Percentiles rank a stretch among this genome's conserved stretches.
Conservation (phyloP, 1,284 basidiomycete species). For the Singerocomus inundabilis region DNA sequence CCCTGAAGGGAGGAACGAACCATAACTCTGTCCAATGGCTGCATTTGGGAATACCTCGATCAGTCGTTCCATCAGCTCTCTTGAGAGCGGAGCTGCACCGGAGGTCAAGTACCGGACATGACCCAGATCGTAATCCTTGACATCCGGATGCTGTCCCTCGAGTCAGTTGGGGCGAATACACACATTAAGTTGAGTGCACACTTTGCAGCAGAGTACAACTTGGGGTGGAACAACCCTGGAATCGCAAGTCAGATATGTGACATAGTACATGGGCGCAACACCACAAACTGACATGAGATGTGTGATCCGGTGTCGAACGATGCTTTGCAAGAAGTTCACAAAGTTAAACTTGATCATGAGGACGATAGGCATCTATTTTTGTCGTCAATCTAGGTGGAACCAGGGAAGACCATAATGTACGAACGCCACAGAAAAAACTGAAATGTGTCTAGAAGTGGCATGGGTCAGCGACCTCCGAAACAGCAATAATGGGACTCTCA, state of each 20-base stretch:
- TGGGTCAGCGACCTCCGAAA: neutral
- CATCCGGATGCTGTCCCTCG: slow-evolving; percentile 46
- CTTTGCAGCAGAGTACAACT: slow-evolving; percentile 60
- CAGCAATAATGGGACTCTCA: slow-evolving; percentile 16
- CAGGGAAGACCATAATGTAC: neutral
- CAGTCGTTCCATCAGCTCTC: slow-evolving; percentile 50
- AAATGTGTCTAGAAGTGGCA: slow-evolving; percentile 36
- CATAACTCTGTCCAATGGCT: slow-evolving; percentile 50
- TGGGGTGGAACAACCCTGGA: slow-evolving; percentile 52
- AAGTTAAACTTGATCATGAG: slow-evolving; percentile 54
- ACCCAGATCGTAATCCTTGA: slow-evolving; percentile 53
- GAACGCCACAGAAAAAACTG: slow-evolving; percentile 43
- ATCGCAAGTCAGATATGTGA: slow-evolving; percentile 23
- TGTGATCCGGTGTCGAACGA: slow-evolving; percentile 52
- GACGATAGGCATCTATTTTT: slow-evolving; percentile 44
- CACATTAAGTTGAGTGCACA: slow-evolving; percentile 28
- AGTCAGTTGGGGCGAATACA: slow-evolving; percentile 6
- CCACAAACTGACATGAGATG: slow-evolving; percentile 44
- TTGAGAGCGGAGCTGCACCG: slow-evolving; percentile 62
- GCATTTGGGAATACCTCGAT: slow-evolving; percentile 45
- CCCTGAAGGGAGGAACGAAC: slow-evolving; percentile 29
- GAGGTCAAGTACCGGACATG: slow-evolving; percentile 48
- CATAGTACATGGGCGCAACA: slow-evolving; percentile 10
- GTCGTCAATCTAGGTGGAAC: slow-evolving; percentile 1
- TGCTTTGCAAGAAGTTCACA: slow-evolving; percentile 49